Conservation (phyloP, 1,284 basidiomycete species). For the Cutaneotrichosporon sp. region DNA sequence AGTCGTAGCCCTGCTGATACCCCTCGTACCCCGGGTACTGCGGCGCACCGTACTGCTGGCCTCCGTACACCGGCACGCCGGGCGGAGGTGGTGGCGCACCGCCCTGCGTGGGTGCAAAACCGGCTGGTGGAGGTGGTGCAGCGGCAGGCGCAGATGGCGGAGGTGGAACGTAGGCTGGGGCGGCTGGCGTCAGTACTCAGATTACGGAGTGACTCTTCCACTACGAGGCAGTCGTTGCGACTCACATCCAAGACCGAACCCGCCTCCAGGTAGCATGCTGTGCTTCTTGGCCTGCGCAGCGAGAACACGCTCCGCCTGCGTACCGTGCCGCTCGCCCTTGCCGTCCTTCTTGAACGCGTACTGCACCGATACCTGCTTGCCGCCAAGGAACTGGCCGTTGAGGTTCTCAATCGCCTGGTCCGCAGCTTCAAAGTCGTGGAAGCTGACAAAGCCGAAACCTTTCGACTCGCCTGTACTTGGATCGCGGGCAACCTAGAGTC, state of each 20-base stretch:
- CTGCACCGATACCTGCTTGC: conserved; percentile 92
- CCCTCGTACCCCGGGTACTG: conserved; percentile 14
- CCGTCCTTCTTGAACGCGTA: conserved; percentile 99
- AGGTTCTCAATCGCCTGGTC: conserved; percentile 95
- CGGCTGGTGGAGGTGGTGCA: conserved; percentile 37
- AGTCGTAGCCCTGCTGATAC: conserved; percentile 17
- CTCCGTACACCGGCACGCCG: conserved; percentile 8
- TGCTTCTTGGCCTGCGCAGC: conserved; percentile 78
- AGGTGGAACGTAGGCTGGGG: conserved; percentile 43
- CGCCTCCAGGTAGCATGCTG: conserved; percentile 12
- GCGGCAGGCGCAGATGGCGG: conserved; percentile 28
- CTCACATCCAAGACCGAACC: conserved; percentile 34
- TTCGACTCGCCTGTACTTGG: conserved; percentile 78
- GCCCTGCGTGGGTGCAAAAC: conserved; percentile 45
- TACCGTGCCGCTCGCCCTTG: conserved; percentile 95
- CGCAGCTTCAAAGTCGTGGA: conserved; percentile 94
- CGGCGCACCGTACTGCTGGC: conserved; percentile 10
- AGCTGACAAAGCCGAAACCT: conserved; percentile 94
- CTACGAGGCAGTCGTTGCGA: too few species aligned
- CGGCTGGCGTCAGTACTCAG: conserved; percentile 18
- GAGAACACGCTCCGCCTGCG: conserved; percentile 86
- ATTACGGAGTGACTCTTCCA: neutral
- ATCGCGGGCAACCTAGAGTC: conserved; percentile 77
- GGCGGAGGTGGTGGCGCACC: conserved; percentile 18
- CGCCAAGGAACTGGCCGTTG: conserved; percentile 96